Evolutionary conservation across 371 early-diverging fungal genomes (phyloP).

Genomic region (Apophysomyces ossiformis): DNA sequence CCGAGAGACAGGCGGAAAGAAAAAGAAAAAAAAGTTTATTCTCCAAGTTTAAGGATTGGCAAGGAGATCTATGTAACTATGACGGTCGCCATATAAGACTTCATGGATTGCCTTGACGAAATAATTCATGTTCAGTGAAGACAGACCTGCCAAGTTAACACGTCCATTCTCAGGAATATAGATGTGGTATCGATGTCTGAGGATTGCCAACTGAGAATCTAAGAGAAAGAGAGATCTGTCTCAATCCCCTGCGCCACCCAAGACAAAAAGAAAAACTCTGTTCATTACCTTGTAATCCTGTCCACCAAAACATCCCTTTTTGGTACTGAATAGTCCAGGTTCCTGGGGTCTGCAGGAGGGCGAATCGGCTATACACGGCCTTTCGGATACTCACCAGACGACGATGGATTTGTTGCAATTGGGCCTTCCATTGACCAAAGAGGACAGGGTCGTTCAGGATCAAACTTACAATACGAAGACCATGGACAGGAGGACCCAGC

Average conservation of each 20-base stretch:
- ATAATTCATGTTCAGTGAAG: conserved; percentile 71
- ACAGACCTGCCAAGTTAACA: conserved; percentile 87
- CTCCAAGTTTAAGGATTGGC: too few relatives aligned
- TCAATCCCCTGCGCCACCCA: conserved; percentile 30
- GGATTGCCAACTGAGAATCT: conserved; percentile 60
- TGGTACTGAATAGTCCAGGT: conserved; percentile 83
- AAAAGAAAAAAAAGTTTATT: too few relatives aligned
- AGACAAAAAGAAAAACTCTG: not conserved
- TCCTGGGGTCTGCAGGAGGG: conserved; percentile 76
- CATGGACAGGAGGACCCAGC: conserved; percentile 80
- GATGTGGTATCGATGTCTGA: conserved; percentile 78
- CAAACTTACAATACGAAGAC: conserved; percentile 71
- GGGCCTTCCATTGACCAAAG: conserved; percentile 71
- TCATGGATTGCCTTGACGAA: conserved; percentile 73
- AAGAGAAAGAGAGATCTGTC: not conserved
- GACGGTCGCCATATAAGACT: conserved; percentile 48
- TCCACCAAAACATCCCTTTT: conserved; percentile 94
- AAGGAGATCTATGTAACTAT: not conserved
- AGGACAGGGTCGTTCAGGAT: conserved; percentile 75
- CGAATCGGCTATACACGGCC: conserved; percentile 57
- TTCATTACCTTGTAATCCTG: conserved; percentile 64
- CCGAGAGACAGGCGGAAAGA: too few relatives aligned
- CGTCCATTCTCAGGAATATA: conserved; percentile 88
- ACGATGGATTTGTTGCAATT: conserved; percentile 72
- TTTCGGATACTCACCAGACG: conserved; percentile 15